These are phyloP conservation scores for Podospora conica DNA, from an alignment of 495 filamentous ascomycete genomes.

Conservation along the genomic window DNA sequence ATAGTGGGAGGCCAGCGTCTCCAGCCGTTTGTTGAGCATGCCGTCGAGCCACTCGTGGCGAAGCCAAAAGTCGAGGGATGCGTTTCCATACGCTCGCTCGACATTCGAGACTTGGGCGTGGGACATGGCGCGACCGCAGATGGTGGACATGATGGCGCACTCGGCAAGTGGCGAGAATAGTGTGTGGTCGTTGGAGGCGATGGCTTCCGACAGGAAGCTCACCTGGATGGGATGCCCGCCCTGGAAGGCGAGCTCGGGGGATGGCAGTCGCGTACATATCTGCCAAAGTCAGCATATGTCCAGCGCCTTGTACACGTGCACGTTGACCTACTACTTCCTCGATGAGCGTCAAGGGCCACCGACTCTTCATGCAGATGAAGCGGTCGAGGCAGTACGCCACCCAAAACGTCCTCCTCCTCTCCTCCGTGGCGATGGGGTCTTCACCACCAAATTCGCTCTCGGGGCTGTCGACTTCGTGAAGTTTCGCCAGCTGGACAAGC, in stretches of 20 bases:
- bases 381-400: constrained; percentile 51
- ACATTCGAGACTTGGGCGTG: constrained; percentile 36
- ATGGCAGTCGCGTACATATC: constrained; percentile 43
- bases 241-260: constrained; percentile 47
- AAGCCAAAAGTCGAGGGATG: constrained; percentile 35
- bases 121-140: constrained; percentile 42
- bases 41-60: constrained; percentile 46
- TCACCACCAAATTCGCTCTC: constrained; percentile 17
- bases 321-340: constrained; percentile 43
- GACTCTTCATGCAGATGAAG: constrained; percentile 43
- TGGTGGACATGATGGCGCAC: constrained; percentile 42
- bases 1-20: constrained; percentile 28
- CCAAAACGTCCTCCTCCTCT: constrained; percentile 51
- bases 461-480: constrained; percentile 45
- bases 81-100: constrained; percentile 17
- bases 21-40: constrained; percentile 35
- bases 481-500: constrained; percentile 43
- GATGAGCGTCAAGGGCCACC: constrained; percentile 43
- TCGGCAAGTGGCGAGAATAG: constrained; percentile 41
- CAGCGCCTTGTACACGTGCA: background rate
- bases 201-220: constrained; percentile 40
- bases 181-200: constrained; percentile 30
- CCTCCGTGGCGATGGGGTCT: constrained; percentile 36
- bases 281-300: constrained; percentile 4
- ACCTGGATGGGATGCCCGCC: constrained; percentile 38